Percentiles rank a stretch among this genome's conserved stretches.
These are phyloP conservation scores for Amoeboaphelidium occidentale DNA, from an alignment of 371 early-diverging fungal genomes.

Conservation along the genomic window DNA sequence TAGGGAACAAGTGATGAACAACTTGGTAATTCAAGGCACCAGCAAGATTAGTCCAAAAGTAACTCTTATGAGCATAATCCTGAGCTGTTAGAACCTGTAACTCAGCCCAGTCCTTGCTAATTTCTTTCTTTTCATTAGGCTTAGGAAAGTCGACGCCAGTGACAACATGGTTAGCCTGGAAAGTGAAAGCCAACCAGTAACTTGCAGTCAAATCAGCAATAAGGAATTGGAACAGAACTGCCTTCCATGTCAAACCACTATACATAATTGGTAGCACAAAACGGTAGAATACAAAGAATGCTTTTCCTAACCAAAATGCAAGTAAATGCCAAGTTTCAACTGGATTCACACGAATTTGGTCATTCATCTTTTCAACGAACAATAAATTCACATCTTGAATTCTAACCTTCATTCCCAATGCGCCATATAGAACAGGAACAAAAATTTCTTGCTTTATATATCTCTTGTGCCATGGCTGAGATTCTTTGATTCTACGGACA, in stretches of 20 bases:
- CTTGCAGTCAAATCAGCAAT: constrained; percentile 19
- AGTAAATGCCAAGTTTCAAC: constrained; percentile 15
- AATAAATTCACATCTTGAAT: constrained; percentile 23
- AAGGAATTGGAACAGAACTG: constrained; percentile 14
- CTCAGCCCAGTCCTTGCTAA: constrained; percentile 27
- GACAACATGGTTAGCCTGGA: constrained; percentile 34
- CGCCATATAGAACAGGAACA: constrained; percentile 24
- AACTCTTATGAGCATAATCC: constrained; percentile 28
- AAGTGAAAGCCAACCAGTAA: constrained; percentile 27
- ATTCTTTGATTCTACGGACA: constrained; percentile 23
- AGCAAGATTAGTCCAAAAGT: constrained; percentile 22
- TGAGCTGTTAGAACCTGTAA: constrained; percentile 29
- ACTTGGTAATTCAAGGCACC: constrained; percentile 31
- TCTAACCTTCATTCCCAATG: constrained; percentile 24
- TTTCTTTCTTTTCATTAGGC: constrained; percentile 17
- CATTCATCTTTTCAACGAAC: constrained; percentile 17
- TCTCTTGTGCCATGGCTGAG: constrained; percentile 20
- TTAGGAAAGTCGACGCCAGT: constrained; percentile 23
- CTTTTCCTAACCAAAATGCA: constrained; percentile 27
- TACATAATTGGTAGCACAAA: constrained; percentile 15
- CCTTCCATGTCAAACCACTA: constrained; percentile 5
- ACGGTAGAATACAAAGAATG: constrained; percentile 24
- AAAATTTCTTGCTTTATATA: constrained; percentile 22
- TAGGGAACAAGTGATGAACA: constrained; percentile 29
- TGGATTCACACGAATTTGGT: constrained; percentile 23